Percentiles rank a stretch among this genome's conserved stretches.
Evolutionary conservation across 305 asterid species (phyloP).

Genomic region (Fraxinus angustifolia): DNA sequence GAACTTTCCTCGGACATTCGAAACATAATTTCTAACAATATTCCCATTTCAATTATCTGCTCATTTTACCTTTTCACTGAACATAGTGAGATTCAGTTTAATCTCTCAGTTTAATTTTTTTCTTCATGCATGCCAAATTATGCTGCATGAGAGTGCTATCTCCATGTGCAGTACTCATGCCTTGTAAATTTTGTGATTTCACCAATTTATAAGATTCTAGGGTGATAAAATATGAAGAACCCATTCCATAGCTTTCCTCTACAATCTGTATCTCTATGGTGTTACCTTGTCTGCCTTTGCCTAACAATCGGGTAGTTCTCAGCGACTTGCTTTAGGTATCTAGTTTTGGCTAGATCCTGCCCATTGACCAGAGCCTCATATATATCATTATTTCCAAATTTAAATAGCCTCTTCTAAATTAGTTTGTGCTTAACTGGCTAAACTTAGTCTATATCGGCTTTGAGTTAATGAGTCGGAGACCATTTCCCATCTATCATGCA

Average conservation of each 20-base stretch:
- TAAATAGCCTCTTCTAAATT: not conserved
- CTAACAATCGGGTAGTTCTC: not conserved
- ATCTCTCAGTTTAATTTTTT: not conserved
- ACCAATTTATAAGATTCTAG: not conserved
- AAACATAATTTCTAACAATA: not conserved
- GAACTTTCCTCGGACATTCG: slow-evolving; percentile 7
- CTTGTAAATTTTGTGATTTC: not conserved
- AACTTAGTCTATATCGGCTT: not conserved
- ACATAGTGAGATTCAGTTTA: not conserved
- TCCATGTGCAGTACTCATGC: not conserved
- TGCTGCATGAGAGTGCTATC: not conserved
- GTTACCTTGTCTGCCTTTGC: not conserved
- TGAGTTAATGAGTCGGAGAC: not conserved
- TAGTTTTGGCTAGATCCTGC: not conserved
- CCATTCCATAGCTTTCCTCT: not conserved
- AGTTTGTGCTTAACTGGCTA: not conserved
- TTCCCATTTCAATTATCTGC: not conserved
- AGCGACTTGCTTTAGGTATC: not conserved
- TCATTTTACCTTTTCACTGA: not conserved
- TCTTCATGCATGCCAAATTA: not conserved
- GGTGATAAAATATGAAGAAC: not conserved
- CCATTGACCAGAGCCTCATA: not conserved
- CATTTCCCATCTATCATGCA: not conserved
- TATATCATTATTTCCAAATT: not conserved
- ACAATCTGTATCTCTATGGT: not conserved